Percentiles rank a stretch among this genome's conserved stretches.
phyloP scores from a whole-genome alignment of 768 basidiomycete genomes.

The Suillus plorans region DNA sequence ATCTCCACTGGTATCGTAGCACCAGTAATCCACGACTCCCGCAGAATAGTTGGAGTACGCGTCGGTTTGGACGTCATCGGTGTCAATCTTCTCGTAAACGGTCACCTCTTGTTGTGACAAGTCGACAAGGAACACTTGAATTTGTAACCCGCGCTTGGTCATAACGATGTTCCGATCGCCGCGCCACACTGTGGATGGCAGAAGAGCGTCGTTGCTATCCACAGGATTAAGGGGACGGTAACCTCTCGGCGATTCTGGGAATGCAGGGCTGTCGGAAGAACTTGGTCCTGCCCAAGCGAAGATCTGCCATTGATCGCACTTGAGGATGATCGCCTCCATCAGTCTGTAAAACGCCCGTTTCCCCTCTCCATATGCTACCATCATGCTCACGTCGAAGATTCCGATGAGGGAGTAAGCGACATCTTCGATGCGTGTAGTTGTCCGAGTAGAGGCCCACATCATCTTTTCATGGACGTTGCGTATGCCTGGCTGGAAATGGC shows the following conservation, averaged over 20 bases:
- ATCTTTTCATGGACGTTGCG: conserved; percentile 28
- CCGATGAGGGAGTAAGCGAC: conserved; percentile 33
- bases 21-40: conserved; percentile 32
- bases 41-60: conserved; percentile 22
- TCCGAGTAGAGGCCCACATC: conserved; percentile 35
- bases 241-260: conserved; percentile 31
- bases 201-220: not conserved
- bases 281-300: conserved; percentile 30
- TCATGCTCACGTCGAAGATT: conserved; percentile 32
- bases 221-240: conserved; percentile 21
- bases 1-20: conserved; percentile 27
- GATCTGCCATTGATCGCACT: conserved; percentile 32
- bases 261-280: conserved; percentile 27
- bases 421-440: conserved; percentile 33
- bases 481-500: conserved; percentile 24
- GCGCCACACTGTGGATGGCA: conserved; percentile 13
- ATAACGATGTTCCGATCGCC: conserved; percentile 29
- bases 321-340: conserved; percentile 28
- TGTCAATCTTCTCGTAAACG: conserved; percentile 18
- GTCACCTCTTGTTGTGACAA: conserved; percentile 18
- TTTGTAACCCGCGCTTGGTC: conserved; percentile 33
- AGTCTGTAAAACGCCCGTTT: conserved; percentile 30
- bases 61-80: conserved; percentile 6
- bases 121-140: conserved; percentile 23
- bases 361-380: conserved; percentile 36